Evolutionary conservation across 139 green algal species (phyloP), one percentile per base, ranked within the genome.

Genomic region (Tetradesmus lagerheimii): DNA sequence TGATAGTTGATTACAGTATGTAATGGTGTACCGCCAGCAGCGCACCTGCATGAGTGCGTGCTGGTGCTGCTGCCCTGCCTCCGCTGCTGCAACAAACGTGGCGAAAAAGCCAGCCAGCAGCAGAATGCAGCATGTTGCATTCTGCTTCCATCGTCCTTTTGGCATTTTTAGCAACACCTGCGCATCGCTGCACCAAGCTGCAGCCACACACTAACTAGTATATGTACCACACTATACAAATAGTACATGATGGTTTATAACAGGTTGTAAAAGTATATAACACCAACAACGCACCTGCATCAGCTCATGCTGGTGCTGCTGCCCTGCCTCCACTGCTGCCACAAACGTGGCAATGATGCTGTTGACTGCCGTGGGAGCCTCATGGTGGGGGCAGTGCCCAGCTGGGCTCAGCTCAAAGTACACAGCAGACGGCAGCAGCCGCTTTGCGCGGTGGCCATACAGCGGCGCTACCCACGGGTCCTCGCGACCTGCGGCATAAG

Each of bases 391-490:
- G 90, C 95, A 97, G 86, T 93, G 91, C 11, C 95, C 95, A 9
- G 86, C 86, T 41, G 92, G 92, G n/a, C 41, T 88, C 34, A 97
- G 77, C 91, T 97, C 95, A 34, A 93, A 93, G 91, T 96, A 96
- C 11, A 64, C 20, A 2, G 89, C 84, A 25, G 85, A 77, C 27
- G 76, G 91, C 81, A 87, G 82, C 25, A 31, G 35, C 12, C 85
- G 47, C 85, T 91, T 93, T 29, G 89, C 34, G 3, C 89, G 38
- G 71, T 90, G 92, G 6, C 92, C 95, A 93, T 94, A 97, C 83
- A 95, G 34, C 18, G 94, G 94, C 74, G 94, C 90, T 25, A 97
- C 93, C 95, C 95, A 96, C 5, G 94, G 95, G 86, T 96, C 95
- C 38, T 96, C 93, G 67, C 85, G 80, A 34, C 92, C 88, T 92